Evolutionary conservation across 257 asterid species (phyloP).

Genomic region (Primulina eburnea): DNA sequence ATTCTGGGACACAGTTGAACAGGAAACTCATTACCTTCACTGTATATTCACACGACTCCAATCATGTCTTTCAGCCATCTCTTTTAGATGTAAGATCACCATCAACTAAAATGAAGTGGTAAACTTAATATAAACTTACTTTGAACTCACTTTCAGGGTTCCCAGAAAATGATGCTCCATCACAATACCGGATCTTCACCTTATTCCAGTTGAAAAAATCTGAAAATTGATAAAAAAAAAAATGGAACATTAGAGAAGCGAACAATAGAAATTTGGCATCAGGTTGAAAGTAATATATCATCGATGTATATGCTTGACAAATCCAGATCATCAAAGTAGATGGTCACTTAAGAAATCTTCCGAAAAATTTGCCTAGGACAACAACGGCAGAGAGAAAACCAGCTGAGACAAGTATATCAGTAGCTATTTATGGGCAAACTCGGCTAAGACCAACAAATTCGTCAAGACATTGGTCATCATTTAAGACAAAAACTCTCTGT

Average conservation of each 20-base stretch:
- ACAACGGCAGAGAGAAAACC: no score
- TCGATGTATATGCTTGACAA: not conserved
- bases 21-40: slow-evolving; percentile 22
- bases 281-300: slow-evolving; percentile 1
- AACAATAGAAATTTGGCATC: slow-evolving; percentile 3
- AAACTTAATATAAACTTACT: slow-evolving; percentile 44
- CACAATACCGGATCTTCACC: slow-evolving; percentile 86
- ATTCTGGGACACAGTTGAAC: slow-evolving; percentile 47
- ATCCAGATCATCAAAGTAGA: no score
- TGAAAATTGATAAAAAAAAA: slow-evolving; percentile 31
- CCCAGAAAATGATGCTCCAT: slow-evolving; percentile 89
- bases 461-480: no score
- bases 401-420: no score
- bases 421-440: no score
- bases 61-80: slow-evolving; percentile 13
- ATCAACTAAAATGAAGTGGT: slow-evolving; percentile 15
- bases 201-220: slow-evolving; percentile 93
- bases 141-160: slow-evolving; percentile 64
- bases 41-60: slow-evolving; percentile 24
- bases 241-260: slow-evolving; percentile 14
- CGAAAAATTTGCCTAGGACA: no score
- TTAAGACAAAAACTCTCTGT: no score
- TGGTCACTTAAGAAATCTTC: no score
- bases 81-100: slow-evolving; percentile 17
- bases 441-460: no score